A percentile compares a stretch with the other conserved stretches of the same genome.
These are phyloP conservation scores for Xylaria curta DNA, from an alignment of 495 filamentous ascomycete genomes.

Conservation along the genomic window DNA sequence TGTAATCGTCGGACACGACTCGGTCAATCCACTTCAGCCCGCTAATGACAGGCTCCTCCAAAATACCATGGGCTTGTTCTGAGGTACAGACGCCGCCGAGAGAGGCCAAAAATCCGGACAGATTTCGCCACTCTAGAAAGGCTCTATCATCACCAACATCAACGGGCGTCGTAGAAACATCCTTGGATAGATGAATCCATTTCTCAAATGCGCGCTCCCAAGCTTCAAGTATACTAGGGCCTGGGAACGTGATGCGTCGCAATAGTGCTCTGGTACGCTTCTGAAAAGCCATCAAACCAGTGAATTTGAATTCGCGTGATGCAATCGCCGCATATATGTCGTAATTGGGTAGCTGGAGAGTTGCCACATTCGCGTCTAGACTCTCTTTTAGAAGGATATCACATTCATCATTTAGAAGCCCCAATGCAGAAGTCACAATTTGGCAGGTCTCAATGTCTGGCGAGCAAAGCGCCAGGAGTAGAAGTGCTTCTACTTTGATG, in stretches of 20 bases:
- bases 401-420: slow-evolving; percentile 67
- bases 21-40: slow-evolving; percentile 69
- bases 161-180: slow-evolving; percentile 56
- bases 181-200: slow-evolving; percentile 65
- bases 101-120: slow-evolving; percentile 69
- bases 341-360: slow-evolving; percentile 63
- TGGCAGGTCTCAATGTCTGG: slow-evolving; percentile 67
- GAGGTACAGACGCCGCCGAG: slow-evolving; percentile 71
- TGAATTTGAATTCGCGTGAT: slow-evolving; percentile 66
- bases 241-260: slow-evolving; percentile 64
- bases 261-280: slow-evolving; percentile 63
- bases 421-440: slow-evolving; percentile 65
- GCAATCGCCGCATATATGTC: slow-evolving; percentile 67
- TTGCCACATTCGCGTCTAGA: slow-evolving; percentile 48
- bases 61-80: slow-evolving; percentile 52
- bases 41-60: slow-evolving; percentile 62
- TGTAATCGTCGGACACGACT: slow-evolving; percentile 61
- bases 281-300: slow-evolving; percentile 70
- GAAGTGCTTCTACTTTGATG: slow-evolving; percentile 61
- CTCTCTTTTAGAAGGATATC: slow-evolving; percentile 53
- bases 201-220: slow-evolving; percentile 68
- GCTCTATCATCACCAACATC: slow-evolving; percentile 56
- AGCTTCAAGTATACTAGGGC: slow-evolving; percentile 64
- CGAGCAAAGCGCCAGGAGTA: slow-evolving; percentile 67
- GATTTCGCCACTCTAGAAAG: slow-evolving; percentile 69